Evolutionary conservation across 768 basidiomycete species (phyloP), one percentile per base, ranked within the genome.

Genomic region (Mycena galopus): DNA sequence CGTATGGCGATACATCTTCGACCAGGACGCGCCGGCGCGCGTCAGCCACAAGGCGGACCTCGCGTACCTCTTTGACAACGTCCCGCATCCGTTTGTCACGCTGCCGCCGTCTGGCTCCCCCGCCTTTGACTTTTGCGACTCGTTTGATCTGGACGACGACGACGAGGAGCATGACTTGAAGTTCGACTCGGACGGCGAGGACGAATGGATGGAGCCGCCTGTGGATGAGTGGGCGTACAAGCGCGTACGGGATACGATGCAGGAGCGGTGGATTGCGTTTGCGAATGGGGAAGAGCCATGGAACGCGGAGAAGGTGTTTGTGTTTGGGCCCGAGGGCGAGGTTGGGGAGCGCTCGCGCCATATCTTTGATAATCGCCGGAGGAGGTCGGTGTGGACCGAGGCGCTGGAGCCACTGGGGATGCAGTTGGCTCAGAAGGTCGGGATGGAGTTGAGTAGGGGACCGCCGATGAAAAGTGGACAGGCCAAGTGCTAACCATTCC

Each of bases 281-380:
- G 93, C 93, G 8, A 80, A 93, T 78, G 93, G 92, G 7, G 90
- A 92, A 78, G 87, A 84, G 4, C 93, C 93, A 10, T 95, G 94
- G 93, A 83, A 82, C 67, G 88, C 87, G 69, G 88, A 90, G 69
- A 92, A 89, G 81, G 88, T 93, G 57, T 94, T 88, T 79, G 93
- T 95, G 23, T 94, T 95, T 74, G 94, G 94, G 5, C 94, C 94
- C 0, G 93, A 94, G 78, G 94, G 93, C 64, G 94, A 95, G 81
- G 89, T 89, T 0, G 94, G 94, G 56, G 93, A 94, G 80, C 88
- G 94, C 57, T 89, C 88, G 17, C 82, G 79, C 65, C 81, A 83
- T 30, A 92, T 94, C 17, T 93, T 95, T 65, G 89, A 90, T 66
- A 90, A 91, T 4, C 82, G 94, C 37, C 81, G 94, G 57, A 83